Base-by-base conservation (phyloP, 2,329 filamentous ascomycete genomes). In the Arthrobotrys conoides region DNA sequence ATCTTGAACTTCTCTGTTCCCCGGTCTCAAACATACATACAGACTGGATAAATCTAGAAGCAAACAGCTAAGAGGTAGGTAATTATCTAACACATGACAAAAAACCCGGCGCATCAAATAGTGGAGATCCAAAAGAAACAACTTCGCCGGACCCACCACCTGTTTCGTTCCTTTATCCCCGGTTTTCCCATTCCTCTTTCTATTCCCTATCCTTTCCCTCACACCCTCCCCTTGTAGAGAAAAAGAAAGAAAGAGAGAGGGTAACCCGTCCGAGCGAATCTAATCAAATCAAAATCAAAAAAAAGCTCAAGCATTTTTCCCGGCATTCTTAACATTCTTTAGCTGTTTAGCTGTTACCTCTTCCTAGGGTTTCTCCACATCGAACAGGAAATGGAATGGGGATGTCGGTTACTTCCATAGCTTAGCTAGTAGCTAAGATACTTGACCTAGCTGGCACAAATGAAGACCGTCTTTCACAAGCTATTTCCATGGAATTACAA, bases 251-350 rank as follows among this genome's bases (percentile, higher is more conserved):
- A 30, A 30, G 27, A 30, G 27, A 18, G 9, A 27, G 6, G 36
- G 20, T 16, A 69, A 27, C 59, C 48, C 41, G 36, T 68, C 65
- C 49, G 65, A 59, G 36, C 65, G 18, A 36, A n/a, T 20, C 44
- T 57, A 38, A 61, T 49, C 53, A 30, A 6, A 30, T 30, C 27
- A 30, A 30, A 30, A 30, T 3, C 6, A 30, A 30, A 30, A 30
- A 70, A 14, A 12, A 38, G 10, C 10, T 16, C n/a, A 46, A 18
- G n/a, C 44, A 20, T 18, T 46, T 46, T 1, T 20, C 9, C 1
- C n/a, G 2, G 18, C n/a, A 44, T 44, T 44, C 38, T 30, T 30
- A 3, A 30, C 27, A 30, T 30, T 30, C 16, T 44, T 44, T 41
- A 10, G 3, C 2, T 41, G 36, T 41, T 12, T 12, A 14, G 22